Evolutionary conservation across 164 flowering plant genomes (phyloP), one percentile per base, ranked within the genome.

Genomic region (Dillenia suffruticosa): DNA sequence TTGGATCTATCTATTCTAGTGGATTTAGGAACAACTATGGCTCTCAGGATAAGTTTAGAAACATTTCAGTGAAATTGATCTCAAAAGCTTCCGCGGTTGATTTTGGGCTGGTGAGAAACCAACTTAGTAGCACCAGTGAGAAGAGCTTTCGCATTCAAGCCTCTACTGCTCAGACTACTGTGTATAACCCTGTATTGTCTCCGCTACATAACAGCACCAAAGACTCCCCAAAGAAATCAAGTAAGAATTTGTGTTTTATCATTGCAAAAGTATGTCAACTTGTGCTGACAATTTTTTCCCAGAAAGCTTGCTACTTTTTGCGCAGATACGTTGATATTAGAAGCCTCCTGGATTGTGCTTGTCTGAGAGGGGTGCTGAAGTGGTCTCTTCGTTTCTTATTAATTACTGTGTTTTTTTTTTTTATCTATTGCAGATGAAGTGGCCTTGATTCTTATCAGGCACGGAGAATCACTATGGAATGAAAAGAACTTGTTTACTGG

Each of bases 401-500:
- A 11, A 64, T 45, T 44, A 1, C n/a, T n/a, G n/a, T 48, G 44
- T 46, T 43, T 46, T 43, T 1, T 9, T 56, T 19, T 22, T 14
- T 14, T 17, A 45, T 32, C 43, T 12, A 10, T 61, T 51, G 61
- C 80, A 94, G 99, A 62, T 70, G 99, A 94, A 79, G 88, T 85
- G 62, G 89, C 99, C 55, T 61, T 94, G 71, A 85, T 94, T 68
- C 72, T 94, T 69, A 82, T 91, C 56, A 77, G 99, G 53, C 97
- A 91, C 74, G 99, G 99, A 16, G 99, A 91, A 77, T 94, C 99
- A 16, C 69, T 94, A 63, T 94, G 99, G 99, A 94, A 94, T 72
- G 96, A 85, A 68, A 91, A 89, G 76, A 94, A 94, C 70, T 75
- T 94, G 19, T 94, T 94, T 70, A 91, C 97, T 1, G 99, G 99